Base-by-base conservation (phyloP, 164 flowering plant genomes). In the Nymphaea colorata region DNA sequence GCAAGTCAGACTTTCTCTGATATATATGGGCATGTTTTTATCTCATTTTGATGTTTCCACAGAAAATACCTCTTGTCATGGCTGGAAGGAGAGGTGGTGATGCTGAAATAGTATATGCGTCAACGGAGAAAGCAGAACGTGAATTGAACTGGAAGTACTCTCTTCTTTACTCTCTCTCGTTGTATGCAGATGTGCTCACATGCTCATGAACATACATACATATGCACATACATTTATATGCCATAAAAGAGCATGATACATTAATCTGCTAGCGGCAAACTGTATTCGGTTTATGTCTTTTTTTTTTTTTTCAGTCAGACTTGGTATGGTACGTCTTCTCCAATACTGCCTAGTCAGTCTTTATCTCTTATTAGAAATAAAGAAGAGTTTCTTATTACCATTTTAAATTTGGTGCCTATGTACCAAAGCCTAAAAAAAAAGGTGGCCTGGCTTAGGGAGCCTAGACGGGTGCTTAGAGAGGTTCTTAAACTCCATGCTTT, bases 51-150 rank as follows among this genome's bases (percentile, higher is more conserved):
- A 10, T 51, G 68, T 43, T 74, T 62, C 66, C 67, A 62, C 57
- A 92, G 99, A 86, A 89, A 89, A 90, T 95, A 73, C 99, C 98
- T 62, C 76, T 92, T 66, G 78, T 77, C 43, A 84, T 76, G 79
- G 86, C 92, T 78, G 91, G 78, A 25, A 77, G 97, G 42, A 80
- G 99, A 67, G 88, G 97, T 53, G 98, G 99, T 57, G 99, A 95
- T 87, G 94, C 96, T 45, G 98, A 89, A 80, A 67, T 79, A 43
- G 90, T 95, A 36, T 92, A 84, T 75, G 97, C 89, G 51, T 85
- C 93, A 64, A 92, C 93, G 16, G 83, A 77, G 5, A 92, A 90
- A 72, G 99, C 99, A 69, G 94, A 79, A 69, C 75, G 74, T 3
- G 98, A 92, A 68, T 77, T 95, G 64, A 87, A 89, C 42, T 95